A percentile compares a stretch with the other conserved stretches of the same genome.
These are phyloP conservation scores for Trichocladium uniseriatum DNA, from an alignment of 495 filamentous ascomycete genomes.

Conservation along the genomic window DNA sequence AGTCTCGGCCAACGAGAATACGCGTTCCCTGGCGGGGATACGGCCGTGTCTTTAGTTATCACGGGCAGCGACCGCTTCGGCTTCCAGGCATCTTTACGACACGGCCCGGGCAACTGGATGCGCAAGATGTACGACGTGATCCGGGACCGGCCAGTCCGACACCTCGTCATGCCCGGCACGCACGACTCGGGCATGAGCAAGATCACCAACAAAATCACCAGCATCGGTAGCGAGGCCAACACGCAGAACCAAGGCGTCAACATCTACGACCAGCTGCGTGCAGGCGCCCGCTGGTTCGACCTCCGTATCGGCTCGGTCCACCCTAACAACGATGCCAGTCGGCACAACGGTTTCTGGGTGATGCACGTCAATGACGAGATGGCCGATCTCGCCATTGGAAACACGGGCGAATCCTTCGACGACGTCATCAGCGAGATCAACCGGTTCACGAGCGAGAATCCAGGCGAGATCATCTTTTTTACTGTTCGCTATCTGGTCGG, in stretches of 20 bases:
- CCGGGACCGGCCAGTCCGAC: slow-evolving; percentile 16
- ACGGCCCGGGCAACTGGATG: slow-evolving; percentile 27
- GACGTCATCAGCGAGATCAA: slow-evolving; percentile 27
- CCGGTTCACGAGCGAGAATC: slow-evolving; percentile 22
- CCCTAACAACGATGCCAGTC: neutral
- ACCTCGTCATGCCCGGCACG: slow-evolving; percentile 24
- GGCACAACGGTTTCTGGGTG: slow-evolving; percentile 14
- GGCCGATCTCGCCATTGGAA: slow-evolving; percentile 16
- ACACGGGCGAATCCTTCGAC: slow-evolving; percentile 20
- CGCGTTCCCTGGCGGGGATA: slow-evolving; percentile 20
- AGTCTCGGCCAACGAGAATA: slow-evolving; percentile 23
- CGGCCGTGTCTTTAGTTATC: slow-evolving; percentile 18
- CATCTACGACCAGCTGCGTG: slow-evolving; percentile 23
- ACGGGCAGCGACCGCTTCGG: slow-evolving; percentile 23
- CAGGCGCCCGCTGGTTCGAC: slow-evolving; percentile 26
- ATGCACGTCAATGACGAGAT: slow-evolving; percentile 16
- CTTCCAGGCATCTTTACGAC: slow-evolving; percentile 19
- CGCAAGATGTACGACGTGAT: slow-evolving; percentile 23
- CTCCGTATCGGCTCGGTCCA: slow-evolving; percentile 20
- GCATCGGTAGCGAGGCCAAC: slow-evolving; percentile 17
- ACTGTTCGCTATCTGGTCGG: slow-evolving; percentile 22
- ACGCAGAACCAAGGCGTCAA: slow-evolving; percentile 22
- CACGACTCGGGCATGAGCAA: slow-evolving; percentile 28
- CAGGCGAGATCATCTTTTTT: slow-evolving; percentile 29
- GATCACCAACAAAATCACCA: slow-evolving; percentile 14